A percentile compares a stretch with the other conserved stretches of the same genome.
phyloP scores from a whole-genome alignment of 2,329 filamentous ascomycete species.

The Exophiala spinifera region DNA sequence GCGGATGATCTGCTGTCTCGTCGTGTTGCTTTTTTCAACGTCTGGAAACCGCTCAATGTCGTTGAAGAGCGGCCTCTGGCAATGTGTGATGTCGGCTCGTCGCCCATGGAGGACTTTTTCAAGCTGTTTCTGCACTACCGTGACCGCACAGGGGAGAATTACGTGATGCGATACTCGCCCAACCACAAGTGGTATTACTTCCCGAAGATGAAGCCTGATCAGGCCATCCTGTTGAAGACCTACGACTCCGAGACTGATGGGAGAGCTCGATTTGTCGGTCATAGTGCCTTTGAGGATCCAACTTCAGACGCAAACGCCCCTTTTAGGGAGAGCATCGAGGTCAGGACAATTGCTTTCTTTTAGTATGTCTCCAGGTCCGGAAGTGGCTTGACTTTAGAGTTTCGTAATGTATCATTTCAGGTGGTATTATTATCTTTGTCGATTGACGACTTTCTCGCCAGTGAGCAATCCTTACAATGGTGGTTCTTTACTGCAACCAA shows the following conservation, averaged over 20 bases:
- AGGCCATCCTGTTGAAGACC: slow-evolving; percentile 42
- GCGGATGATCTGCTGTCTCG: slow-evolving; percentile 43
- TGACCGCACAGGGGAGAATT: slow-evolving; percentile 42
- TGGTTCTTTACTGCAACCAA: too few species aligned
- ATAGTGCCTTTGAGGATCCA: slow-evolving; percentile 41
- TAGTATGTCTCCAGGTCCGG: slow-evolving; percentile 14
- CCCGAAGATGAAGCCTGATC: slow-evolving; percentile 37
- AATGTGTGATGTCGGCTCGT: slow-evolving; percentile 41
- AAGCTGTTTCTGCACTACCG: slow-evolving; percentile 40
- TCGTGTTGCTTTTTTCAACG: slow-evolving; percentile 50
- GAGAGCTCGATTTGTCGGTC: slow-evolving; percentile 38
- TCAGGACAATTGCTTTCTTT: slow-evolving; percentile 43
- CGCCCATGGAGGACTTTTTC: slow-evolving; percentile 40
- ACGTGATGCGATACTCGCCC: slow-evolving; percentile 37
- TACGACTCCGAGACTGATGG: slow-evolving; percentile 36
- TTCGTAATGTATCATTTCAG: too few species aligned
- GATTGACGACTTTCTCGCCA: too few species aligned
- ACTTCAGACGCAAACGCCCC: slow-evolving; percentile 33
- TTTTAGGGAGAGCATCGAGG: slow-evolving; percentile 40
- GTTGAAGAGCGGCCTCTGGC: slow-evolving; percentile 43
- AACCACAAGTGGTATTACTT: slow-evolving; percentile 43
- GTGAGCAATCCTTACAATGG: too few species aligned
- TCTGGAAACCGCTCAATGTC: slow-evolving; percentile 48
- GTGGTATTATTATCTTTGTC: too few species aligned
- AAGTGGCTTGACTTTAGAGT: too few species aligned